Conservation (phyloP, 768 basidiomycete species). For the Tricholoma flavovirens region DNA sequence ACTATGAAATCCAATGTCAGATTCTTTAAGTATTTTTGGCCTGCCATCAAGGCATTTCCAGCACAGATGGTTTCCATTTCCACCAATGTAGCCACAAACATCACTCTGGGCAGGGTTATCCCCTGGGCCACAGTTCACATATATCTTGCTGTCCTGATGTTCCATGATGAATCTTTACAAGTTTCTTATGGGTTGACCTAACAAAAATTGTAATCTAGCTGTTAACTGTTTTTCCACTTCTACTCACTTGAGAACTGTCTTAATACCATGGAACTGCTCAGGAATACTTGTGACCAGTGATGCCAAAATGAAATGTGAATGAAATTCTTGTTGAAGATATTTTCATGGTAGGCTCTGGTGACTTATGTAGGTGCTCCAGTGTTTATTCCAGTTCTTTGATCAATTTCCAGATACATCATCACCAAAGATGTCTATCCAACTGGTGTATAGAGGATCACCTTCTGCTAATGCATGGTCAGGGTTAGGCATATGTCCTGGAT, state of each 20-base stretch:
- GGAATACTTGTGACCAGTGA: constrained; percentile 28
- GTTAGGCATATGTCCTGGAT: not conserved
- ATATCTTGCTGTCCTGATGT: too few species aligned
- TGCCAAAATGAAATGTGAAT: constrained; percentile 33
- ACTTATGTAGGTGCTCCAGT: constrained; percentile 31
- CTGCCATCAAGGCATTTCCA: constrained; percentile 35
- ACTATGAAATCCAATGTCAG: constrained; percentile 31
- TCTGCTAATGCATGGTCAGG: too few species aligned
- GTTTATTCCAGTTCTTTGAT: not conserved
- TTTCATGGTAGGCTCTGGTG: constrained; percentile 30
- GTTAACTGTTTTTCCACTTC: constrained; percentile 34
- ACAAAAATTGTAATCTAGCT: too few species aligned
- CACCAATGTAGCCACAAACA: too few species aligned
- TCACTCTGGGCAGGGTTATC: too few species aligned
- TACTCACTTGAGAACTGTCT: constrained; percentile 27
- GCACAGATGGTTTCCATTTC: too few species aligned
- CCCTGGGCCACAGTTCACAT: too few species aligned
- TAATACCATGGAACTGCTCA: constrained; percentile 33
- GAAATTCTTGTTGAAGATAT: constrained; percentile 30
- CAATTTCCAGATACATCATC: not conserved
- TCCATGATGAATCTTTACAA: too few species aligned
- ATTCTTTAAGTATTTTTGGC: constrained; percentile 23
- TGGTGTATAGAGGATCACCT: too few species aligned
- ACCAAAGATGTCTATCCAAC: too few species aligned
- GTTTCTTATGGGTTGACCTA: too few species aligned